phyloP scores from a whole-genome alignment of 2,329 filamentous ascomycete species.

The Ceratocystis destructans region DNA sequence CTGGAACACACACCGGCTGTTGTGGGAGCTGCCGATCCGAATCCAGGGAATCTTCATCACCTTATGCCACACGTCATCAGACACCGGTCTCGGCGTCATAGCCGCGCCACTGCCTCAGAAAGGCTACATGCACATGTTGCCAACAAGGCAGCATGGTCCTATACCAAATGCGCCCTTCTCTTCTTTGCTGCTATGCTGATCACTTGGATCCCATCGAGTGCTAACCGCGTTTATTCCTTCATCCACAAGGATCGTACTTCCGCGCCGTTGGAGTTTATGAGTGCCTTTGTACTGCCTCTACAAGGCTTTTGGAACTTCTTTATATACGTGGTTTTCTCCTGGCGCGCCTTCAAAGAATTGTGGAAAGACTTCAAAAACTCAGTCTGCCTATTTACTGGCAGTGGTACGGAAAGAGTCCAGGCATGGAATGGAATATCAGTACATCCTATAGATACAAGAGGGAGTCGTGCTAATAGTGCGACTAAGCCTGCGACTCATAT shows the following conservation, averaged over 20 bases:
- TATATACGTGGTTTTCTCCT: constrained; percentile 55
- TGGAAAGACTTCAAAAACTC: constrained; percentile 21
- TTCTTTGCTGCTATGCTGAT: constrained; percentile 53
- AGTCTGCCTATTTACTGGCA: neutral
- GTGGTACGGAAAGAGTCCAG: neutral
- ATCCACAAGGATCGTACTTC: constrained; percentile 36
- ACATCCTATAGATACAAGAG: neutral
- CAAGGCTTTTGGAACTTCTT: constrained; percentile 68
- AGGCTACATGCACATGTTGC: constrained; percentile 30
- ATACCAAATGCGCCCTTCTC: constrained; percentile 49
- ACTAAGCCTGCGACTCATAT: neutral
- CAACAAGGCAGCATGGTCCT: constrained; percentile 47
- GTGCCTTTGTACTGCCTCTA: constrained; percentile 56
- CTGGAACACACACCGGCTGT: constrained; percentile 55
- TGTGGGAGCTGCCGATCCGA: constrained; percentile 47
- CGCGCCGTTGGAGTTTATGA: constrained; percentile 48
- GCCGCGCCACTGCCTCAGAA: constrained; percentile 18
- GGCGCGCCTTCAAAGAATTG: constrained; percentile 37
- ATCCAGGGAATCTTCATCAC: constrained; percentile 26
- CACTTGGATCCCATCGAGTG: constrained; percentile 57
- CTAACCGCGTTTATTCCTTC: constrained; percentile 56
- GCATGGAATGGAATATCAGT: neutral
- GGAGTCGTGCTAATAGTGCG: neutral
- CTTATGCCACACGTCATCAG: constrained; percentile 1
- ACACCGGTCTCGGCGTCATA: constrained; percentile 13